phyloP scores from a whole-genome alignment of 2,329 filamentous ascomycete species.

The Rhinocladiella mackenziei region DNA sequence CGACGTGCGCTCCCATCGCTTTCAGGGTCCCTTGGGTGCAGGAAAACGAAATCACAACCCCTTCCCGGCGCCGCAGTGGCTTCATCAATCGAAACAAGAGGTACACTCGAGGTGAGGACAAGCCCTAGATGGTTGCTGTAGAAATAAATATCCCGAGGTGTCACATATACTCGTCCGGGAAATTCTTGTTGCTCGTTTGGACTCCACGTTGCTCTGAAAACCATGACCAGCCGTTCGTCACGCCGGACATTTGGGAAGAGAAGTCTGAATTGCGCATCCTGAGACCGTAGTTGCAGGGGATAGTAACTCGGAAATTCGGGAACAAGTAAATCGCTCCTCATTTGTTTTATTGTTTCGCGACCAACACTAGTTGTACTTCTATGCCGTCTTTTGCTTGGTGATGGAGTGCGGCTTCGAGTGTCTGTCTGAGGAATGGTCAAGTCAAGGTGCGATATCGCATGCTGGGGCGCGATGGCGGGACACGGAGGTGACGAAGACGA shows the following conservation, averaged over 20 bases:
- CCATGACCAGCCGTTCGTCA: slow-evolving; percentile 79
- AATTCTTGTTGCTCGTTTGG: slow-evolving; percentile 72
- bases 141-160: slow-evolving; percentile 83
- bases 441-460: slow-evolving; percentile 19
- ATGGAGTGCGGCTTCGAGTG: slow-evolving; percentile 27
- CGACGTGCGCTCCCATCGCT: slow-evolving; percentile 63
- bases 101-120: slow-evolving; percentile 75
- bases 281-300: slow-evolving; percentile 73
- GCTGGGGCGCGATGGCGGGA: slow-evolving; percentile 14
- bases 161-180: slow-evolving; percentile 81
- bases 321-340: slow-evolving; percentile 34
- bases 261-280: slow-evolving; percentile 89
- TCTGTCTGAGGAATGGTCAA: slow-evolving; percentile 25
- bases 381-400: slow-evolving; percentile 40
- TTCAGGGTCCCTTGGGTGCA: slow-evolving; percentile 67
- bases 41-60: slow-evolving; percentile 87
- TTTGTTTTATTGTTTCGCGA: slow-evolving; percentile 38
- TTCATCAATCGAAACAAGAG: slow-evolving; percentile 73
- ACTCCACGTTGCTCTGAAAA: slow-evolving; percentile 90
- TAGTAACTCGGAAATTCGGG: slow-evolving; percentile 67
- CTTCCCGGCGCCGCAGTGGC: slow-evolving; percentile 84
- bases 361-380: slow-evolving; percentile 57
- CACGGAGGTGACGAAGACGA: slow-evolving; percentile 12
- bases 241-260: slow-evolving; percentile 77
- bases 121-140: slow-evolving; percentile 93